These are phyloP conservation scores for Trichopus zeylanicus DNA, from an alignment of 116 monocot species.

Conservation along the genomic window DNA sequence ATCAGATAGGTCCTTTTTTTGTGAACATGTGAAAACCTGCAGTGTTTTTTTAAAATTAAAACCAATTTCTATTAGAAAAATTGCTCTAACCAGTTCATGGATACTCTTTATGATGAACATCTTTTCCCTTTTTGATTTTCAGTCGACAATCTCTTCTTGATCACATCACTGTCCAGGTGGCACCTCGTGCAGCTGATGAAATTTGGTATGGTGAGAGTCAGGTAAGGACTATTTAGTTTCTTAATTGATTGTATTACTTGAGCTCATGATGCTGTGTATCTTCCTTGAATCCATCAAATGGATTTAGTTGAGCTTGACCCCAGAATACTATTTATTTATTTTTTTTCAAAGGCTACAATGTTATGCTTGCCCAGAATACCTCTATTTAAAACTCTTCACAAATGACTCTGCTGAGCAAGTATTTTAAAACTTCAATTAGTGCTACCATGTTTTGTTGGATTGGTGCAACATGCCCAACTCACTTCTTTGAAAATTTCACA, in stretches of 20 bases:
- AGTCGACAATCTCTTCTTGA: conserved; percentile 80
- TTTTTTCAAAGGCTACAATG: too few species aligned
- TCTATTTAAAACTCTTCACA: too few species aligned
- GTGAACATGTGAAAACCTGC: not conserved
- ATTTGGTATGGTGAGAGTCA: conserved; percentile 77
- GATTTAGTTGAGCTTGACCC: too few species aligned
- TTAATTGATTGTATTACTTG: not conserved
- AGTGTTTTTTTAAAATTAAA: not conserved
- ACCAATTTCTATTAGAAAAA: not conserved
- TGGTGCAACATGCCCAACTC: not conserved
- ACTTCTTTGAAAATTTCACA: conserved; percentile 16
- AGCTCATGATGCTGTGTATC: too few species aligned
- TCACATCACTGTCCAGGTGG: conserved; percentile 87
- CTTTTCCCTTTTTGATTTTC: conserved; percentile 7
- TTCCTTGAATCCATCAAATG: too few species aligned
- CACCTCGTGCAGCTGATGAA: conserved; percentile 86
- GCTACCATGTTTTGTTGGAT: not conserved
- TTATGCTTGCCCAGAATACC: too few species aligned
- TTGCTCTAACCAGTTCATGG: not conserved
- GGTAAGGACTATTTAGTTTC: conserved; percentile 21
- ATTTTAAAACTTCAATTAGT: not conserved
- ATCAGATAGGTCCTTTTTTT: not conserved
- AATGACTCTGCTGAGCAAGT: not conserved
- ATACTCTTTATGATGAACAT: not conserved
- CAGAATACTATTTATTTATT: too few species aligned